phyloP scores from a whole-genome alignment of 371 early-diverging fungal species.

The Mortierella sp. region DNA sequence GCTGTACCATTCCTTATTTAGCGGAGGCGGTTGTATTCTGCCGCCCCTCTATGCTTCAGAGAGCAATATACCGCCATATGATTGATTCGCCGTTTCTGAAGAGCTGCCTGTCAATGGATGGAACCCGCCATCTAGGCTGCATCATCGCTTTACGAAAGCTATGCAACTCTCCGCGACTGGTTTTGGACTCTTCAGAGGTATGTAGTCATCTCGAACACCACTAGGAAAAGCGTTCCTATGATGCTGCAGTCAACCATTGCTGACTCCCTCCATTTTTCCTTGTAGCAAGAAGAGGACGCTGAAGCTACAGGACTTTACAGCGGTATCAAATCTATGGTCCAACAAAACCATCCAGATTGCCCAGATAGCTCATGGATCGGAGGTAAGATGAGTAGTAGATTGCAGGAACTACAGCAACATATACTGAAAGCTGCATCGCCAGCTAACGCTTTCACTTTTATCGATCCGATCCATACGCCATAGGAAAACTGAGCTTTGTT shows the following conservation, averaged over 20 bases:
- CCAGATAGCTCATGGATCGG: conserved; percentile 7
- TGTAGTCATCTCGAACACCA: background rate
- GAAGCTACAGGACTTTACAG: conserved; percentile 26
- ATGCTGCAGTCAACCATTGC: background rate
- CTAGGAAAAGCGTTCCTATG: no score
- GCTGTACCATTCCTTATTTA: conserved; percentile 5
- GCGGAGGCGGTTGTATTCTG: conserved; percentile 68
- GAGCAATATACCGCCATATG: conserved; percentile 59
- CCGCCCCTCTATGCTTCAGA: conserved; percentile 59
- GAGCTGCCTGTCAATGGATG: conserved; percentile 39
- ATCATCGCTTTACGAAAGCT: conserved; percentile 65
- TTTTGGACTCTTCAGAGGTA: conserved; percentile 41
- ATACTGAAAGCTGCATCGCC: background rate
- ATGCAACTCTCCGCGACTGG: conserved; percentile 60
- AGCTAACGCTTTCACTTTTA: background rate
- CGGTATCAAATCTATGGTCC: conserved; percentile 19
- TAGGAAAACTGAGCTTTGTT: conserved; percentile 65
- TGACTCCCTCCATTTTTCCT: background rate
- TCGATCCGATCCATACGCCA: no score
- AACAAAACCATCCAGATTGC: background rate
- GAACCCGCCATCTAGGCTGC: conserved; percentile 57
- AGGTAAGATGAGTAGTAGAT: conserved; percentile 5
- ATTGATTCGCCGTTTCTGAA: conserved; percentile 50
- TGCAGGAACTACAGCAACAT: background rate
- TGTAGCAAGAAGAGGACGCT: conserved; percentile 17